Base-by-base conservation (phyloP, 441 rosid genomes). In the Croton laevigatus region DNA sequence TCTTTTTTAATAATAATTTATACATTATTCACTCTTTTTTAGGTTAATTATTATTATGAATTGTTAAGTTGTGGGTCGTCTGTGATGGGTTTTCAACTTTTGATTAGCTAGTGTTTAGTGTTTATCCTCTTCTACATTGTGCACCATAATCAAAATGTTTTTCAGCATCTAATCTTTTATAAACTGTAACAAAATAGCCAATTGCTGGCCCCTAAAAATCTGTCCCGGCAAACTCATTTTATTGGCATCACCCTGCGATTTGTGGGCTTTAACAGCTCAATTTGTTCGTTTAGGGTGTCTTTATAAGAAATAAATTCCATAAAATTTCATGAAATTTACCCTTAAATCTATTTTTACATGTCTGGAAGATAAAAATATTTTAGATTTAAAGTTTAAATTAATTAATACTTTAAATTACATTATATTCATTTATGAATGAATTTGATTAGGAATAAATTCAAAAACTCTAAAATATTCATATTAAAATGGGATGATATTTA, bases 221-320 rank as follows among this genome's bases (percentile, higher is more conserved):
- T 80, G 84, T 76, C 64, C 85, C 90, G 96, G 86, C 91, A 84
- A 78, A 82, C 86, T 88, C 89, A 81, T 86, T 83, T 69, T 75
- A 73, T 70, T 64, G 71, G 78, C 78, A 76, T 71, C 60, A 71
- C 80, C 86, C 80, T 82, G 88, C 87, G 97, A 76, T 83, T 78
- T 72, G 72, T 75, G 83, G 82, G 75, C 79, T 75, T 75, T 74
- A 55, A 64, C 73, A 68, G 74, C 62, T 76, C 8, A 49, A 27
- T 27, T 27, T 27, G 32, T 27, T 27, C 32, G 32, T 27, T 27
- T 2, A 1, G 1, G 1, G 32, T 27, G 32, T 1, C 32, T 27
- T 27, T 27, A 2, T 27, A 27, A 27, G 2, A 27, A 27, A 27
- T 27, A 27, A 27, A 27, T 27, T 27, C 32, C n/a, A n/a, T n/a